Evolutionary conservation across 208 protist genomes (phyloP).

Genomic region (Acanthamoeba rhysodes): DNA sequence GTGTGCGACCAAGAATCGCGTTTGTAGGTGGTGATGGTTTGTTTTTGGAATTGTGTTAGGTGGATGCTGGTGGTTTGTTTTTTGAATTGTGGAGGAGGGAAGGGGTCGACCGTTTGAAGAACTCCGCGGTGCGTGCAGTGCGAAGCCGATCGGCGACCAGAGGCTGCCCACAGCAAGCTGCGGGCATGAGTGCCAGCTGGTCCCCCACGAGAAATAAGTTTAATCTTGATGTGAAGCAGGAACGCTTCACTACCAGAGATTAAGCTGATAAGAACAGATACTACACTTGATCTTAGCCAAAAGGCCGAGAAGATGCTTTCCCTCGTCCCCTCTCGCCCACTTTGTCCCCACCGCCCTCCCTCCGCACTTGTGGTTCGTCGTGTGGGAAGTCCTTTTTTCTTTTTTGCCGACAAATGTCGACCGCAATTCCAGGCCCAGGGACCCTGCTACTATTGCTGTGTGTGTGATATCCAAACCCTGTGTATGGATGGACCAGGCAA

Average conservation of each 20-base stretch:
- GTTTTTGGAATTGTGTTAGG: too few species aligned
- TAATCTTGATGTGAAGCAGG: conserved; percentile 26
- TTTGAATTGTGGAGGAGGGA: background rate
- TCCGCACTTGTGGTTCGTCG: too few species aligned
- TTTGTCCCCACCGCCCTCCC: too few species aligned
- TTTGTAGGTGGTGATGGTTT: too few species aligned
- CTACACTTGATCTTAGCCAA: conserved; percentile 27
- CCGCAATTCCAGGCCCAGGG: too few species aligned
- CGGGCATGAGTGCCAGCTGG: background rate
- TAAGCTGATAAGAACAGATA: conserved; percentile 16
- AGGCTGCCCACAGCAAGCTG: conserved; percentile 11
- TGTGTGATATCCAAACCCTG: too few species aligned
- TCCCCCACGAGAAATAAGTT: conserved; percentile 14
- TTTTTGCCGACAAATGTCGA: too few species aligned
- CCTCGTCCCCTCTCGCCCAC: background rate
- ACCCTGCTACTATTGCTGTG: too few species aligned
- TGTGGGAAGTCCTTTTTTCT: too few species aligned
- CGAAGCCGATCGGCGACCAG: conserved; percentile 10
- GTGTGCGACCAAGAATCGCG: too few species aligned
- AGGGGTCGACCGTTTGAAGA: conserved; percentile 18
- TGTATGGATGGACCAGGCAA: too few species aligned
- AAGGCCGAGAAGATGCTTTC: conserved; percentile 18
- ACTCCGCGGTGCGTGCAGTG: background rate
- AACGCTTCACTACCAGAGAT: conserved; percentile 25
- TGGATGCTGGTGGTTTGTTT: too few species aligned